Conservation (phyloP, 2,329 filamentous ascomycete species). For the Stemphylium vesicarium region DNA sequence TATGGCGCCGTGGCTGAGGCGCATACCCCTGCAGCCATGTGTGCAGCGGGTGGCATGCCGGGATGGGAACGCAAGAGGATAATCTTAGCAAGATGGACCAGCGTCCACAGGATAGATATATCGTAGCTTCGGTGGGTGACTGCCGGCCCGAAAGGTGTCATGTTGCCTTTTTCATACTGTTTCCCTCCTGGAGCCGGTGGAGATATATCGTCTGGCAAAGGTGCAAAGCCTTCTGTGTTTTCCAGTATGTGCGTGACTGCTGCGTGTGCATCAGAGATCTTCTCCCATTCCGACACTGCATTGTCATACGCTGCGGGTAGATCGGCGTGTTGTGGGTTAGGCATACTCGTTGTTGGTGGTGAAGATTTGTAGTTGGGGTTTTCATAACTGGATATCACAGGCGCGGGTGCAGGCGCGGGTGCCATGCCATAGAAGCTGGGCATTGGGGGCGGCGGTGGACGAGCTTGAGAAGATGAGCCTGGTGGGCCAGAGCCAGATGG, state of each 20-base stretch:
- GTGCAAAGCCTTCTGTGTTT: conserved; percentile 77
- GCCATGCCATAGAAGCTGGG: conserved; percentile 62
- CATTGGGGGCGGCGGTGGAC: conserved; percentile 31
- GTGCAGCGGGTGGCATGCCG: conserved; percentile 86
- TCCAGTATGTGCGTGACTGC: conserved; percentile 62
- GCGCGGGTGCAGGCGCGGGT: conserved; percentile 49
- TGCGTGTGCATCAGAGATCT: conserved; percentile 74
- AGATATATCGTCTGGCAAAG: conserved; percentile 71
- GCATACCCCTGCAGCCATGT: conserved; percentile 82
- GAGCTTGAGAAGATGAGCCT: conserved; percentile 12
- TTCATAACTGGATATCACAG: conserved; percentile 53
- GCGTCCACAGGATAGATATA: conserved; percentile 87
- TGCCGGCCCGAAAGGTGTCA: conserved; percentile 81
- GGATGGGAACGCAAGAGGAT: conserved; percentile 84
- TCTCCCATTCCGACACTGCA: conserved; percentile 80
- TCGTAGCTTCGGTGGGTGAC: conserved; percentile 83
- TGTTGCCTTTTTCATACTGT: conserved; percentile 20
- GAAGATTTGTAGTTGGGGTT: conserved; percentile 32
- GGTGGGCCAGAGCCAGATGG: conserved; percentile 24
- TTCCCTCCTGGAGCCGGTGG: conserved; percentile 56
- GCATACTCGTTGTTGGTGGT: conserved; percentile 20
- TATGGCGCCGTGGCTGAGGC: conserved; percentile 73
- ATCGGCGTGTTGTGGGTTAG: conserved; percentile 51
- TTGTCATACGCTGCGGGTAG: conserved; percentile 69
- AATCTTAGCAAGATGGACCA: conserved; percentile 85